Conservation (phyloP, 257 asterid species). For the Marsdenia floribunda region DNA sequence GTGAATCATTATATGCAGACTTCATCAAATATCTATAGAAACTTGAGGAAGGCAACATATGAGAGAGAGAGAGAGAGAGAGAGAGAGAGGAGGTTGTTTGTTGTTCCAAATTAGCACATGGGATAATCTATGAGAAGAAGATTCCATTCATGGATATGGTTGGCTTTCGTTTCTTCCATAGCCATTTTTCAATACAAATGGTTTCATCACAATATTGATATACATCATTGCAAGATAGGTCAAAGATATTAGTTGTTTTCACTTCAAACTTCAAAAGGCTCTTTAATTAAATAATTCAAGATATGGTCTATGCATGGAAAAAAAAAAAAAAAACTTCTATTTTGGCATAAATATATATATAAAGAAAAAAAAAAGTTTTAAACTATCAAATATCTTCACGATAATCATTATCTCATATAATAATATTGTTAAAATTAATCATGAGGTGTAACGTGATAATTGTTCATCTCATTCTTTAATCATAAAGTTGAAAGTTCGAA, state of each 20-base stretch:
- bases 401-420: too few relatives aligned
- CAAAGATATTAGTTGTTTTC: slow-evolving; percentile 10
- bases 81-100: neutral
- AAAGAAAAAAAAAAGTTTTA: too few relatives aligned
- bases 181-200: neutral
- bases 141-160: neutral
- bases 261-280: neutral
- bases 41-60: too few relatives aligned
- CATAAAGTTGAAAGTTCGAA: too few relatives aligned
- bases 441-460: too few relatives aligned
- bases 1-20: too few relatives aligned
- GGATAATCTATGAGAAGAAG: neutral
- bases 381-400: neutral
- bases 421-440: too few relatives aligned
- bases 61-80: too few relatives aligned
- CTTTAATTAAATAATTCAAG: neutral
- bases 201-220: neutral
- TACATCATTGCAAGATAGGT: neutral
- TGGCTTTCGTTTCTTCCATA: neutral
- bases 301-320: neutral
- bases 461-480: too few relatives aligned
- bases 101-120: neutral
- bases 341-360: neutral
- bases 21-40: too few relatives aligned
- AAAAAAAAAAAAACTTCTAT: neutral